Evolutionary conservation across 75 land plant genomes (phyloP), one percentile per base, ranked within the genome.

Genomic region (Selaginella tamariscina): DNA sequence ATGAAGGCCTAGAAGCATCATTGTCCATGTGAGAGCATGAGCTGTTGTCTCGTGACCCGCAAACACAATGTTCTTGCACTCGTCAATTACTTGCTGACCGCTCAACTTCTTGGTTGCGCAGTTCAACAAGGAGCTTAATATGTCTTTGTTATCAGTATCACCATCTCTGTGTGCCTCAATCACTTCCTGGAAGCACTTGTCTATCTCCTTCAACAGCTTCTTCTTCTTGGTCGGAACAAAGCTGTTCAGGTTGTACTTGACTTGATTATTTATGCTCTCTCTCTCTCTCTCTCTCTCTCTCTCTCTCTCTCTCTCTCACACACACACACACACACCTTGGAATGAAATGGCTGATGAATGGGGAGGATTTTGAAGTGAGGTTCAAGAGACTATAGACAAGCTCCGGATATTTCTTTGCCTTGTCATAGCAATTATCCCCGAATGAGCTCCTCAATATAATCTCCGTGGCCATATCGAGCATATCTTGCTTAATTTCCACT

Each of bases 191-290:
- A 59, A 59, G 62, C 62, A 59, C 26, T 59, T 5, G 18, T 59
- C 62, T 5, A 59, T 59, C 62, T 59, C 27, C 23, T 59, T 59
- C 18, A 59, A 9, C 21, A 59, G 23, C 62, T 59, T 8, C 5
- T 21, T 59, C 62, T 59, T 59, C 26, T 27, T 59, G 62, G 62
- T 59, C 21, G 62, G 62, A 9, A 59, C 62, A 59, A 59, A 59
- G 26, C 62, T 59, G 62, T n/a, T 2, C 26, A 11, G 11, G 54
- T 49, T 49, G 20, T 11, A 49, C 20, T 49, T 11, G 20, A 11
- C 20, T 49, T 11, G 18, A 49, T 11, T 49, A 11, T 49, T 11
- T 11, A 11, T 49, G 20, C 11, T 49, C 20, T 49, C 54, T 11
- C 20, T 49, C 54, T 11, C 11, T 20, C 54, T 49, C 54, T 49